phyloP scores from a whole-genome alignment of 1,284 basidiomycete genomes.

The Agroathelia rolfsii region DNA sequence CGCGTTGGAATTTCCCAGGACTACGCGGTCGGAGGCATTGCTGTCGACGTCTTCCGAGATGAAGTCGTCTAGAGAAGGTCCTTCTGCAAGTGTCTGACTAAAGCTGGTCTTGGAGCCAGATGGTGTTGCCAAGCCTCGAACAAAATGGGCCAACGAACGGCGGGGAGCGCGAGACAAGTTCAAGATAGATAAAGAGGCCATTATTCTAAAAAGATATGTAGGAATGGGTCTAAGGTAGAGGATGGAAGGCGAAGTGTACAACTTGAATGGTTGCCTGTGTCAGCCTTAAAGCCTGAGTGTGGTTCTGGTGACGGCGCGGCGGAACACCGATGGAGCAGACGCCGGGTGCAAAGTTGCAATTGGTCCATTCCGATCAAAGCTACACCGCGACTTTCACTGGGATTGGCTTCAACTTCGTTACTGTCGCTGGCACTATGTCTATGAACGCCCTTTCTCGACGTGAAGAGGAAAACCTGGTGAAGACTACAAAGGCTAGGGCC shows the following conservation, averaged over 20 bases:
- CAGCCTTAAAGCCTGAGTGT: too few relatives aligned
- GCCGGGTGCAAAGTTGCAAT: too few relatives aligned
- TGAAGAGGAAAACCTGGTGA: slow-evolving; percentile 79
- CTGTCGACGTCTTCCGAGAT: slow-evolving; percentile 58
- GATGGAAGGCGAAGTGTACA: too few relatives aligned
- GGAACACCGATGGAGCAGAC: too few relatives aligned
- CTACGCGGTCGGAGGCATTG: slow-evolving; percentile 53
- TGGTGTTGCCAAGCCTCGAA: slow-evolving; percentile 53
- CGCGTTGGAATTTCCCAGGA: slow-evolving; percentile 74
- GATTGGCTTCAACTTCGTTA: too few relatives aligned
- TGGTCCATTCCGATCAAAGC: slow-evolving; percentile 1
- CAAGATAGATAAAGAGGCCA: too few relatives aligned
- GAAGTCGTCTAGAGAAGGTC: slow-evolving; percentile 82
- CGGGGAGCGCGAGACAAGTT: too few relatives aligned
- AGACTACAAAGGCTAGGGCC: slow-evolving; percentile 73
- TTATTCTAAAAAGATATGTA: slow-evolving; percentile 19
- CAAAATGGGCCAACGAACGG: too few relatives aligned
- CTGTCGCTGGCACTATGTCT: too few relatives aligned
- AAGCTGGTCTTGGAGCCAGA: slow-evolving; percentile 37
- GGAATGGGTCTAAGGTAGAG: slow-evolving; percentile 23
- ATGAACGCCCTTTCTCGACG: slow-evolving; percentile 85
- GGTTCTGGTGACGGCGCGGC: too few relatives aligned
- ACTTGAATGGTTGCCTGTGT: too few relatives aligned
- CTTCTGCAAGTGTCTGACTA: slow-evolving; percentile 52
- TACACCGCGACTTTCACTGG: not conserved